Evolutionary conservation across 2,329 filamentous ascomycete genomes (phyloP).

Genomic region (Aspergillus sp.): DNA sequence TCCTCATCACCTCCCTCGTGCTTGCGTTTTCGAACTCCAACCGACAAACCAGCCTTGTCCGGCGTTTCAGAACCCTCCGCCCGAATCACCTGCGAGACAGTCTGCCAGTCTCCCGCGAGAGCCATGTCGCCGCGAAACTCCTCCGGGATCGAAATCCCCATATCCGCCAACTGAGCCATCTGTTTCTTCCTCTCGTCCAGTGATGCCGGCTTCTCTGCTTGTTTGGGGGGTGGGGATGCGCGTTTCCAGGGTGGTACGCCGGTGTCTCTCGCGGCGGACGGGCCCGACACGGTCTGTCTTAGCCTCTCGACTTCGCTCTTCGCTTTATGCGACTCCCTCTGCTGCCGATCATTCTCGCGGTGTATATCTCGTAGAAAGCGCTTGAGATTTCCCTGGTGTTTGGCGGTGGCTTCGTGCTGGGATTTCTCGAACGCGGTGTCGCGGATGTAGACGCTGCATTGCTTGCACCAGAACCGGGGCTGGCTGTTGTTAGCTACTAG

Average conservation of each 20-base stretch:
- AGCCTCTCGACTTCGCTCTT: slow-evolving; percentile 77
- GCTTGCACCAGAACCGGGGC: slow-evolving; percentile 96
- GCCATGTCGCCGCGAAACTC: slow-evolving; percentile 72
- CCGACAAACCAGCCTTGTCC: slow-evolving; percentile 31
- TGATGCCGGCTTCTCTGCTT: slow-evolving; percentile 34
- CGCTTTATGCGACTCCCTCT: slow-evolving; percentile 71
- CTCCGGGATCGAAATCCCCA: slow-evolving; percentile 78
- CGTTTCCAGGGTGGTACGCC: slow-evolving; percentile 19
- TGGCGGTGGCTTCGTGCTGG: slow-evolving; percentile 79
- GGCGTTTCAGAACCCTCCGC: slow-evolving; percentile 29
- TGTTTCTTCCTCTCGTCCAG: slow-evolving; percentile 69
- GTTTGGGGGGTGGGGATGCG: slow-evolving; percentile 25
- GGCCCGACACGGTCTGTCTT: slow-evolving; percentile 59
- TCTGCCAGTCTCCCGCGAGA: slow-evolving; percentile 80
- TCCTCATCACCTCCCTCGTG: slow-evolving; percentile 32
- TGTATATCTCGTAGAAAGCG: slow-evolving; percentile 84
- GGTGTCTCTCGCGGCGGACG: slow-evolving; percentile 16
- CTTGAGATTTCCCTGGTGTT: slow-evolving; percentile 78
- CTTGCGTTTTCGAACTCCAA: slow-evolving; percentile 39
- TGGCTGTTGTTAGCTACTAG: slow-evolving; percentile 22
- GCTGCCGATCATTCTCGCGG: slow-evolving; percentile 68
- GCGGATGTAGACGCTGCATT: slow-evolving; percentile 81
- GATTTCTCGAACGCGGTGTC: slow-evolving; percentile 83
- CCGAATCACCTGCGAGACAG: slow-evolving; percentile 43
- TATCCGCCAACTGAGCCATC: slow-evolving; percentile 73